These are phyloP conservation scores for Penicillium sp. DNA, from an alignment of 2,329 filamentous ascomycete genomes.

Conservation along the genomic window DNA sequence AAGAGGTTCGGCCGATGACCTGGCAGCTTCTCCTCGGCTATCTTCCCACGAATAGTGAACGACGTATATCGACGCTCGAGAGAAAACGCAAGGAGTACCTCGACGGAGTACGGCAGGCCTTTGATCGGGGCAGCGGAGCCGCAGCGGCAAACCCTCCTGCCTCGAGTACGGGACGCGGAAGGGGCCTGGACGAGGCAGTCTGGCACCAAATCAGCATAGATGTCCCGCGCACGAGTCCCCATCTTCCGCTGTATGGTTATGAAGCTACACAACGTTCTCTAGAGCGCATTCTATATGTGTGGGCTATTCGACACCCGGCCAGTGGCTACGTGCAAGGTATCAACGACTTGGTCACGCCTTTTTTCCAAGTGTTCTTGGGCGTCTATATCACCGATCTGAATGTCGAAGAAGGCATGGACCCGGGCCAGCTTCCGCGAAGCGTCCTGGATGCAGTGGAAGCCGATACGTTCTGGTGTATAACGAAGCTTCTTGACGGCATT, in stretches of 20 bases:
- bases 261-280: constrained; percentile 92
- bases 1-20: constrained; percentile 96
- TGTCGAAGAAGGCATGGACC: constrained; percentile 93
- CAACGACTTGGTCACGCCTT: constrained; percentile 94
- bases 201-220: constrained; percentile 99
- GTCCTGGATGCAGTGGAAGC: constrained; percentile 96
- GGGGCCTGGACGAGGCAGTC: constrained; percentile 89
- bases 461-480: constrained; percentile 97
- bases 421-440: constrained; percentile 81
- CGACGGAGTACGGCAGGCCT: constrained; percentile 73
- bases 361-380: constrained; percentile 95
- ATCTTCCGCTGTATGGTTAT: constrained; percentile 90
- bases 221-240: constrained; percentile 90
- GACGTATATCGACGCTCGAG: constrained; percentile 82
- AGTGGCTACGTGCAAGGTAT: constrained; percentile 98
- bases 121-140: constrained; percentile 51
- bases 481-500: constrained; percentile 95
- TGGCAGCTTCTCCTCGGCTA: constrained; percentile 96
- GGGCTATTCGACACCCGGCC: constrained; percentile 95
- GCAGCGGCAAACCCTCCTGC: constrained; percentile 41
- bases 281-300: constrained; percentile 92
- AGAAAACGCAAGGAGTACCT: constrained; percentile 94
- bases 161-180: constrained; percentile 52
- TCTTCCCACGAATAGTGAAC: constrained; percentile 91
- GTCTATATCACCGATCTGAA: constrained; percentile 92